phyloP scores from a whole-genome alignment of 805 yeast species.

The Candida ponderosae region DNA sequence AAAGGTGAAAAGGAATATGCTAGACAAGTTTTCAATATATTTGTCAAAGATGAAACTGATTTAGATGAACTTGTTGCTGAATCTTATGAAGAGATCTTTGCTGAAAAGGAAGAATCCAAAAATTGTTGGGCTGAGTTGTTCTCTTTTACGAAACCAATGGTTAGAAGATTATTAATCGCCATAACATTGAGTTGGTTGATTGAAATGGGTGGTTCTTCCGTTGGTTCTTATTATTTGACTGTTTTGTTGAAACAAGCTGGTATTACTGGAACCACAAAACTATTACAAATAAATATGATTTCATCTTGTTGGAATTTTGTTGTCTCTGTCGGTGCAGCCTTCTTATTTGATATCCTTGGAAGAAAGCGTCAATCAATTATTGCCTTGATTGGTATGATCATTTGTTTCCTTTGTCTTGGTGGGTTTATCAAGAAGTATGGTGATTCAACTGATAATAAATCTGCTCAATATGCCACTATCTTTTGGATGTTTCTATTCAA shows the following conservation, averaged over 20 bases:
- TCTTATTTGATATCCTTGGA: slow-evolving; percentile 6
- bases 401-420: slow-evolving; percentile 6
- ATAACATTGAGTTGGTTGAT: slow-evolving; percentile 4
- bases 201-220: slow-evolving; percentile 10
- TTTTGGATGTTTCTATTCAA: slow-evolving; percentile 11
- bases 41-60: background rate
- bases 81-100: background rate
- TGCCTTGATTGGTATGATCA: slow-evolving; percentile 6
- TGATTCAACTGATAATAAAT: slow-evolving; percentile 1
- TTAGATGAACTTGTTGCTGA: slow-evolving; percentile 1
- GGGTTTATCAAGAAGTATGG: slow-evolving; percentile 6
- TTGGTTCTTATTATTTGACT: slow-evolving; percentile 8
- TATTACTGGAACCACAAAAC: slow-evolving; percentile 29
- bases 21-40: slow-evolving; percentile 4
- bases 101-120: slow-evolving; percentile 1
- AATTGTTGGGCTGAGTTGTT: slow-evolving; percentile 1
- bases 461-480: slow-evolving; percentile 10
- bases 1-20: slow-evolving; percentile 6
- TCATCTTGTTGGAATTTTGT: slow-evolving; percentile 5
- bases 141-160: slow-evolving; percentile 4
- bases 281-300: slow-evolving; percentile 31
- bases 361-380: slow-evolving; percentile 5
- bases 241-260: slow-evolving; percentile 21
- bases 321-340: slow-evolving; percentile 2
- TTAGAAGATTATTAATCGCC: slow-evolving; percentile 4